Evolutionary conservation across 495 filamentous ascomycete genomes (phyloP).

Genomic region (Penicillium waksmanii): DNA sequence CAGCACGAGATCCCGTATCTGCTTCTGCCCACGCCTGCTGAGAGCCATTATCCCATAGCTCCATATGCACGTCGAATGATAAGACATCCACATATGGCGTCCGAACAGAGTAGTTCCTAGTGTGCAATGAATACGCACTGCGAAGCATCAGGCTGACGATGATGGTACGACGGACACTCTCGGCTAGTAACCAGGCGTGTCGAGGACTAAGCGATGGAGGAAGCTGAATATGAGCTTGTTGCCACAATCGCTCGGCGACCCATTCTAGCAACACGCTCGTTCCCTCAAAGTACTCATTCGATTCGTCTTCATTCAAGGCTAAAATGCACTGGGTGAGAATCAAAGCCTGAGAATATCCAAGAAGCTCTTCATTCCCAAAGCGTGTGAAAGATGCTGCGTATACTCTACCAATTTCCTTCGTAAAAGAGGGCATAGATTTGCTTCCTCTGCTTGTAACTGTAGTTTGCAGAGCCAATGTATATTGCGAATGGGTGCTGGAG

Average conservation of each 20-base stretch:
- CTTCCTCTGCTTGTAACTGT: slow-evolving; percentile 16
- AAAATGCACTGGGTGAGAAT: slow-evolving; percentile 43
- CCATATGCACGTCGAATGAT: slow-evolving; percentile 41
- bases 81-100: slow-evolving; percentile 40
- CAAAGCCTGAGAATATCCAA: slow-evolving; percentile 40
- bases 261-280: slow-evolving; percentile 26
- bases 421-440: slow-evolving; percentile 27
- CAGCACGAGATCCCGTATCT: not conserved
- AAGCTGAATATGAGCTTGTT: slow-evolving; percentile 31
- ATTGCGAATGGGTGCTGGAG: slow-evolving; percentile 37
- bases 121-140: slow-evolving; percentile 44
- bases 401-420: slow-evolving; percentile 27
- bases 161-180: slow-evolving; percentile 49
- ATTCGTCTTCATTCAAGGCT: slow-evolving; percentile 30
- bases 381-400: slow-evolving; percentile 20
- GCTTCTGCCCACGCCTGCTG: slow-evolving; percentile 27
- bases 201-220: slow-evolving; percentile 32
- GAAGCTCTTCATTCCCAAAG: slow-evolving; percentile 39
- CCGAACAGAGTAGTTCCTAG: slow-evolving; percentile 42
- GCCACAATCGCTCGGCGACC: slow-evolving; percentile 28
- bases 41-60: slow-evolving; percentile 39
- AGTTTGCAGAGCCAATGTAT: slow-evolving; percentile 28
- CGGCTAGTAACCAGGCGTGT: slow-evolving; percentile 49
- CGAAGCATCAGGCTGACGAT: slow-evolving; percentile 40
- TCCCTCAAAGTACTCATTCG: slow-evolving; percentile 25